These are phyloP conservation scores for Capronia coronata DNA, from an alignment of 2,329 filamentous ascomycete genomes.

Conservation along the genomic window DNA sequence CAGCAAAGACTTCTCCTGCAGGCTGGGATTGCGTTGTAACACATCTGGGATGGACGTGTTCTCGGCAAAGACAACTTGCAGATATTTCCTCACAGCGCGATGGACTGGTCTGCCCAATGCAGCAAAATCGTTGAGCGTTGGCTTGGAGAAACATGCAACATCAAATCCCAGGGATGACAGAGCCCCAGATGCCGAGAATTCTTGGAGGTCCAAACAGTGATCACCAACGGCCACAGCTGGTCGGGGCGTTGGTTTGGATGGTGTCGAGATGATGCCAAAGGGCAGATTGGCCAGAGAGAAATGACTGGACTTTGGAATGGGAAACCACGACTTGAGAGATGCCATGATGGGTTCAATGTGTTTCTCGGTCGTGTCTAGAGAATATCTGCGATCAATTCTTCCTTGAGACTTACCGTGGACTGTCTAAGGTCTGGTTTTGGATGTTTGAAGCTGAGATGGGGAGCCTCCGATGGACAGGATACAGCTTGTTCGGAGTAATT, in stretches of 20 bases:
- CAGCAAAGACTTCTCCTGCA: conserved; percentile 55
- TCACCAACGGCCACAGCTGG: conserved; percentile 67
- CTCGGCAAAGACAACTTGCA: conserved; percentile 60
- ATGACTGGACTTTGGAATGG: conserved; percentile 54
- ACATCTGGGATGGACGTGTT: conserved; percentile 55
- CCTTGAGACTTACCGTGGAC: not conserved
- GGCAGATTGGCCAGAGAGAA: conserved; percentile 77
- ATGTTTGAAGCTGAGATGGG: no score
- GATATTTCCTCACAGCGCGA: conserved; percentile 59
- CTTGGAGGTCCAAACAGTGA: conserved; percentile 62
- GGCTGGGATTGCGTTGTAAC: conserved; percentile 54
- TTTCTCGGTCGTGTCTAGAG: not conserved
- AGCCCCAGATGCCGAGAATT: conserved; percentile 53
- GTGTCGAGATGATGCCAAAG: conserved; percentile 71
- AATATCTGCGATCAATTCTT: no score
- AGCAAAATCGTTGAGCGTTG: conserved; percentile 68
- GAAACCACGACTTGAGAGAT: conserved; percentile 51
- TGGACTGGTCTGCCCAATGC: conserved; percentile 63
- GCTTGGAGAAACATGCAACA: conserved; percentile 55
- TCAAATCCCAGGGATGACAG: conserved; percentile 56
- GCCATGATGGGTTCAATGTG: conserved; percentile 23
- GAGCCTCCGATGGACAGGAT: not conserved
- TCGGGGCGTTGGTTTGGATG: conserved; percentile 50
- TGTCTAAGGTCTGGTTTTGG: no score
- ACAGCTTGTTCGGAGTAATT: conserved; percentile 9